phyloP scores from a whole-genome alignment of 23 red algal genomes.

The Gracilaria vermiculophylla region DNA sequence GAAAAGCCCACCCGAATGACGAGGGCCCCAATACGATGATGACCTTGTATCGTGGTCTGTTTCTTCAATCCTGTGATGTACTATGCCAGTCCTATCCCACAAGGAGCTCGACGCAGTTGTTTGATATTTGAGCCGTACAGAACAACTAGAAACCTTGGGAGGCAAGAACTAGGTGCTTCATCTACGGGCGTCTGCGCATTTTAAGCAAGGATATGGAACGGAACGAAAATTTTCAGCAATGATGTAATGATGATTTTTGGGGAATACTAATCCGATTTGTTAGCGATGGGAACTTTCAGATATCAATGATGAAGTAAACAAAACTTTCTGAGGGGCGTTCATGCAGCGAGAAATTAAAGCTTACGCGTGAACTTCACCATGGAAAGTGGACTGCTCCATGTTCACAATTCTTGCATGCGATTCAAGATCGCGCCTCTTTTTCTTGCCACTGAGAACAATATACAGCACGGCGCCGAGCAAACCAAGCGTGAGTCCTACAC shows the following conservation, averaged over 20 bases:
- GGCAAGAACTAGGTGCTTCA: too few species aligned
- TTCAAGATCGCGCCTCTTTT: slow-evolving; percentile 11
- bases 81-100: too few species aligned
- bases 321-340: background rate
- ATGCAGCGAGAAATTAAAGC: background rate
- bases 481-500: background rate
- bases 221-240: too few species aligned
- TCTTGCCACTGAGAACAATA: slow-evolving; percentile 2
- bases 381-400: slow-evolving; percentile 23
- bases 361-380: slow-evolving; percentile 6
- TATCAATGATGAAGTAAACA: background rate
- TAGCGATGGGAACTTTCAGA: background rate
- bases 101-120: too few species aligned
- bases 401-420: background rate
- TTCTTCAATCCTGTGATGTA: too few species aligned
- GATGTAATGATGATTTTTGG: background rate
- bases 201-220: too few species aligned
- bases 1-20: too few species aligned
- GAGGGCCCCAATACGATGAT: too few species aligned
- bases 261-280: background rate
- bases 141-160: too few species aligned
- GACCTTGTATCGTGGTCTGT: too few species aligned
- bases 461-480: background rate
- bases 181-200: too few species aligned
- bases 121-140: too few species aligned